A percentile compares a stretch with the other conserved stretches of the same genome.
Conservation (phyloP, 768 basidiomycete genomes). For the Auricularia auricula-judae region DNA sequence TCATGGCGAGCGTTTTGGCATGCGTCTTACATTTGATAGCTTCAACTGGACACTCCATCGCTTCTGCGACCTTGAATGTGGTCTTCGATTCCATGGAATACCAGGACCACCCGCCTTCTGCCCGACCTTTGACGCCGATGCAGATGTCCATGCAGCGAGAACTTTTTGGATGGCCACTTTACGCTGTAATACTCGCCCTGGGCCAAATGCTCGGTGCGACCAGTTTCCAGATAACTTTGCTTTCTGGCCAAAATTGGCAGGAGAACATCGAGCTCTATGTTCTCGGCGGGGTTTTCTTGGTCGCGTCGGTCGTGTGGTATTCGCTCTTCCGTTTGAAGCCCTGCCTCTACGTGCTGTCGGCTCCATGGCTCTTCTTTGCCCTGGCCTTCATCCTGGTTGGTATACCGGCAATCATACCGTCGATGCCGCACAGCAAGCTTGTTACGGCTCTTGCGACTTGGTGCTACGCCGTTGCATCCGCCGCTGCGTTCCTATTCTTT, state of each 20-base stretch:
- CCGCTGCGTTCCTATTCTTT: constrained; percentile 87
- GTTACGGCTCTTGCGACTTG: constrained; percentile 76
- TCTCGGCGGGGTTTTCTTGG: constrained; percentile 80
- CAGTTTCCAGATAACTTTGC: constrained; percentile 88
- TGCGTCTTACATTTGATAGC: background rate
- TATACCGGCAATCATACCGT: constrained; percentile 59
- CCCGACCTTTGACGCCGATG: constrained; percentile 67
- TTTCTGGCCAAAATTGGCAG: constrained; percentile 80
- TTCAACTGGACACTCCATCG: background rate
- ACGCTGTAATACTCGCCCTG: constrained; percentile 77
- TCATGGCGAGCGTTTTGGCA: background rate
- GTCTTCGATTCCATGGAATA: constrained; percentile 8
- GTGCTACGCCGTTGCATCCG: constrained; percentile 87
- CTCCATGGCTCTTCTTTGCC: constrained; percentile 87
- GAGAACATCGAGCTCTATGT: constrained; percentile 77
- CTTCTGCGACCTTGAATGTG: background rate
- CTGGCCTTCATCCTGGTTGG: constrained; percentile 88
- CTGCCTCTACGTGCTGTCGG: constrained; percentile 74
- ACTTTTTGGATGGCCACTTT: constrained; percentile 80
- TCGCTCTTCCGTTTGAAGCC: constrained; percentile 79
- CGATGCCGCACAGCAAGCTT: constrained; percentile 52
- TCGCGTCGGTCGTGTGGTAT: constrained; percentile 82
- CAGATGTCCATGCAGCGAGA: constrained; percentile 79
- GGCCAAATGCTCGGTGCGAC: constrained; percentile 84
- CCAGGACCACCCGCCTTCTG: constrained; percentile 31